Base-by-base conservation (phyloP, 768 basidiomycete genomes). In the Tricholoma saponaceum region DNA sequence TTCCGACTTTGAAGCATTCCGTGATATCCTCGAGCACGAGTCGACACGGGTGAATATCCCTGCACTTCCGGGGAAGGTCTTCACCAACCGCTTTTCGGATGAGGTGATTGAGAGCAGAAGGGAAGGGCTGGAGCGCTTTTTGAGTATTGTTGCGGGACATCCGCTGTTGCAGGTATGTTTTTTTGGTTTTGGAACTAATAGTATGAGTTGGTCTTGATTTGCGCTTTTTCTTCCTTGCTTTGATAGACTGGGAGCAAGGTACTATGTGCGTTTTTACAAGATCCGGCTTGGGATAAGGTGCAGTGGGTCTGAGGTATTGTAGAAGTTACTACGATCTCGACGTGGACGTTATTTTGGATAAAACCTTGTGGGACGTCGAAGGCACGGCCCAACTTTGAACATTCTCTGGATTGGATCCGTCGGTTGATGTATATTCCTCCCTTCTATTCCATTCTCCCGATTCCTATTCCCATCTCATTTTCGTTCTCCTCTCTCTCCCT, bases 1-100 rank as follows among this genome's bases (percentile, higher is more conserved):
- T 70, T 92, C 89, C 41, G 92, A 95, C 70, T 95, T 95, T 67
- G 93, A 95, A 68, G 95, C 96, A 1, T 99, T 99, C 80, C 87
- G 95, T 51, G 96, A 99, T 70, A 93, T 97, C 69, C 85, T 99
- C 52, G 97, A 99, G 74, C 87, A 94, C 65, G 97, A 99, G 74
- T 91, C 89, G 4, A 97, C 96, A 10, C 82, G 97, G 43, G 97
- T 99, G 64, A 99, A 98, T 74, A 98, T 99, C 67, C 96, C 97
- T 1, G 85, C 93, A 16, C 84, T 99, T 32, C 96, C 97, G 1
- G 97, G 97, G 55, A 99, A 98, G 73, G 92, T 98, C 39, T 99
- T 99, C 75, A 97, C 95, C 30, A 98, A 97, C 68, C 81, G 97
- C 37, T 99, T 98, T 75, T 95, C 94, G 14, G 96, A 98, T 65